Percentiles rank a stretch among this genome's conserved stretches.
These are phyloP conservation scores for Populus tremula DNA, from an alignment of 345 rosid genomes.

Conservation along the genomic window DNA sequence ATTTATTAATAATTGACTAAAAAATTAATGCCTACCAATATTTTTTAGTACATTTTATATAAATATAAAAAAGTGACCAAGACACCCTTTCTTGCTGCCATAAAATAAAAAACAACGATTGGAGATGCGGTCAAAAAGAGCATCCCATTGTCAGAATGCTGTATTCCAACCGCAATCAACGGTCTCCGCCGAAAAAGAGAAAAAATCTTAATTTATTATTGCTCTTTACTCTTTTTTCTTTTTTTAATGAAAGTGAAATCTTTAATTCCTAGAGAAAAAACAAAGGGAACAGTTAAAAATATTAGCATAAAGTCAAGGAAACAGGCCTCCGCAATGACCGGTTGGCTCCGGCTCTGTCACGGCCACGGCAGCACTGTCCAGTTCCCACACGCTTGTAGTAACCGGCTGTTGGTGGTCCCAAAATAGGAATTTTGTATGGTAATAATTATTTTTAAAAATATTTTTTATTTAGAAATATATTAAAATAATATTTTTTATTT, in stretches of 20 bases:
- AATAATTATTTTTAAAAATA: no score
- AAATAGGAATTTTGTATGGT: not conserved
- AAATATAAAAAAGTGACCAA: no score
- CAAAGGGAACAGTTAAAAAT: not conserved
- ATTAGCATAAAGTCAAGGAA: conserved; percentile 38
- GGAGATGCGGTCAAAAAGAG: conserved; percentile 50
- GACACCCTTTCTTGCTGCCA: no score
- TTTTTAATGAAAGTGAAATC: not conserved
- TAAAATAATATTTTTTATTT: no score
- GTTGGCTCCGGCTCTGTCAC: conserved; percentile 55
- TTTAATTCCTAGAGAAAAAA: not conserved
- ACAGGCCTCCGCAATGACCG: conserved; percentile 54
- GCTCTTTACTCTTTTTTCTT: not conserved
- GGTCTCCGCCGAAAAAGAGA: conserved; percentile 59
- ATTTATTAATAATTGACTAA: no score
- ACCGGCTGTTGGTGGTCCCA: conserved; percentile 21
- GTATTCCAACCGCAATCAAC: conserved; percentile 96
- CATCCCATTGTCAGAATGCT: conserved; percentile 50
- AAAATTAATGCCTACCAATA: no score
- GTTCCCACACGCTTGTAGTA: not conserved
- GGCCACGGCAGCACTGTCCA: conserved; percentile 35
- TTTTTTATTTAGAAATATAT: no score
- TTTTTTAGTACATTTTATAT: no score
- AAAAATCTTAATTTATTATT: conserved; percentile 6
- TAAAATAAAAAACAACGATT: not conserved